A percentile compares a stretch with the other conserved stretches of the same genome.
phyloP scores from a whole-genome alignment of 2,329 filamentous ascomycete genomes.

The Apiospora kogelbergensis region DNA sequence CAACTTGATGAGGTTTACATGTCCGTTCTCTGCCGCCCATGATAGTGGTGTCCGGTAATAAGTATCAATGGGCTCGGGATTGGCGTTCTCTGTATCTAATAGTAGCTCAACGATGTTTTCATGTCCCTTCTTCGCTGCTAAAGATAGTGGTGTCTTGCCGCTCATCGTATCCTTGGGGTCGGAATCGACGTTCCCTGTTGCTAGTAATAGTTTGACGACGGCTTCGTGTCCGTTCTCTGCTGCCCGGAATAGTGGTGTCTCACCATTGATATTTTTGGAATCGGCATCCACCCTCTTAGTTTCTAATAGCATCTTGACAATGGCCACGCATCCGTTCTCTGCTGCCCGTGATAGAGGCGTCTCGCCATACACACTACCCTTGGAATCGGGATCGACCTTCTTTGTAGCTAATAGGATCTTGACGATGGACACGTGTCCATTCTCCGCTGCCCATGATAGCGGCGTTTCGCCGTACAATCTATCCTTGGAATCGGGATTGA shows the following conservation, averaged over 20 bases:
- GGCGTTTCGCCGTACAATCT: neutral
- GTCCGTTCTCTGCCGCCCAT: neutral
- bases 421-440: neutral
- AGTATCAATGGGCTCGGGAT: neutral
- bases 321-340: neutral
- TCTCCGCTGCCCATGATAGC: neutral
- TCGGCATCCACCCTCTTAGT: neutral
- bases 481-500: slow-evolving; percentile 6
- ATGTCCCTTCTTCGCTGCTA: neutral
- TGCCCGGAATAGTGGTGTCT: neutral
- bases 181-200: slow-evolving; percentile 1
- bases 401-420: slow-evolving; percentile 2
- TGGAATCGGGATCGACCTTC: slow-evolving; percentile 5
- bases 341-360: neutral
- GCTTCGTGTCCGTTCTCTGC: neutral
- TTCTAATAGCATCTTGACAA: slow-evolving; percentile 5
- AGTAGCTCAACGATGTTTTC: slow-evolving; percentile 4
- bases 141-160: neutral
- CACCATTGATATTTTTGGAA: neutral
- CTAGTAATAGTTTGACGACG: slow-evolving; percentile 5
- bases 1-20: neutral
- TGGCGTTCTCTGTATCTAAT: neutral
- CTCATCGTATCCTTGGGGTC: neutral
- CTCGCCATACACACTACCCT: neutral
- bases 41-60: neutral